These are phyloP conservation scores for Ophiostoma perfectum DNA, from an alignment of 2,329 filamentous ascomycete genomes.

Conservation along the genomic window DNA sequence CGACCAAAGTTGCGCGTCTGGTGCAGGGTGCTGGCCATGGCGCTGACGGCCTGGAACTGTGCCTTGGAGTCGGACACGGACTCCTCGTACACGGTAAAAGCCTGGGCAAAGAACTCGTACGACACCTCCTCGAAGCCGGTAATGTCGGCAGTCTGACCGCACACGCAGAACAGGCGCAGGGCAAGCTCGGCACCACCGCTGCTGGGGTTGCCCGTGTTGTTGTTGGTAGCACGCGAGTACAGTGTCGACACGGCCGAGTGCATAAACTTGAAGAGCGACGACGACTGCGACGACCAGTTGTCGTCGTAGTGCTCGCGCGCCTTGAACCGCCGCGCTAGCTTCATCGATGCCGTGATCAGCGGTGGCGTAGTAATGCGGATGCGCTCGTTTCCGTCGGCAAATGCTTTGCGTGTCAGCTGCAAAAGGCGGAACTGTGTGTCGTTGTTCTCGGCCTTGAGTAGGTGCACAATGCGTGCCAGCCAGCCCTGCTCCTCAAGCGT, in stretches of 20 bases:
- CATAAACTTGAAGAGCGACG: conserved; percentile 90
- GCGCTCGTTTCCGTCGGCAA: conserved; percentile 85
- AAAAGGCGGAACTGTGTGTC: conserved; percentile 92
- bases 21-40: conserved; percentile 84
- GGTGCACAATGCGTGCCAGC: conserved; percentile 86
- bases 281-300: conserved; percentile 59
- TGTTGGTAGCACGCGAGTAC: conserved; percentile 70
- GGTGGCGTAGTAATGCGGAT: conserved; percentile 94
- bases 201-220: conserved; percentile 29
- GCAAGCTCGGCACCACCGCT: conserved; percentile 79
- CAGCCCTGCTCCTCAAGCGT: conserved; percentile 97
- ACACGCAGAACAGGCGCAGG: conserved; percentile 82
- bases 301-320: conserved; percentile 74
- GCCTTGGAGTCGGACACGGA: conserved; percentile 91
- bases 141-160: conserved; percentile 88
- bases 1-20: conserved; percentile 85
- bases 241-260: conserved; percentile 81
- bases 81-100: conserved; percentile 97
- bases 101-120: conserved; percentile 97
- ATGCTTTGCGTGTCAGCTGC: conserved; percentile 80
- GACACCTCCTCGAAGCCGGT: conserved; percentile 90
- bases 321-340: conserved; percentile 84
- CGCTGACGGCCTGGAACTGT: conserved; percentile 95
- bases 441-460: conserved; percentile 77
- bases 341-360: conserved; percentile 82